A percentile compares a stretch with the other conserved stretches of the same genome.
These are phyloP conservation scores for Gossypium aridum DNA, from an alignment of 441 rosid species.

Conservation along the genomic window DNA sequence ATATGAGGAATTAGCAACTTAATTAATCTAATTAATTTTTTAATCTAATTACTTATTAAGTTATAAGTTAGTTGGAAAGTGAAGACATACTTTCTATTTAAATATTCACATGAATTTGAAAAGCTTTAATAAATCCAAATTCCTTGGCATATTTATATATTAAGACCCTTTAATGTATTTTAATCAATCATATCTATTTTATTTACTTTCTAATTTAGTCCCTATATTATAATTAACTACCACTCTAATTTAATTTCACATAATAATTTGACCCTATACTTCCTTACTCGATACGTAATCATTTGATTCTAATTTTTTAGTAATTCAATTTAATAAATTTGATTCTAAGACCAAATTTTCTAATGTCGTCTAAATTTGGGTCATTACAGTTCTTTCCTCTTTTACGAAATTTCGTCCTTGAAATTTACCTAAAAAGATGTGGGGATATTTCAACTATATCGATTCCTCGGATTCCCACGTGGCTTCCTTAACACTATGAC, in stretches of 20 bases:
- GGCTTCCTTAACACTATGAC: no score
- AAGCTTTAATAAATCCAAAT: background rate
- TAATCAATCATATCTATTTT: background rate
- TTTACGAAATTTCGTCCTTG: background rate
- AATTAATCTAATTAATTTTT: no score
- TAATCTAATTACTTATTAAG: background rate
- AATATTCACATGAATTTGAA: background rate
- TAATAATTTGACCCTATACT: background rate
- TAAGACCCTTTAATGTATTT: background rate
- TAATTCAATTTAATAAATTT: no score
- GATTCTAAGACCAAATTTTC: background rate
- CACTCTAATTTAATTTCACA: background rate
- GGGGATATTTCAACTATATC: background rate
- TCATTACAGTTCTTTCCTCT: background rate
- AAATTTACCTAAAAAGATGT: no score
- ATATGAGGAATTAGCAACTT: background rate
- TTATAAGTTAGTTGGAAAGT: background rate
- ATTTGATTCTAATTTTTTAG: background rate
- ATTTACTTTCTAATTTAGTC: no score
- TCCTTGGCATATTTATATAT: background rate
- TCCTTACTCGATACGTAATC: background rate
- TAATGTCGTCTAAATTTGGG: background rate
- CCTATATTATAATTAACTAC: background rate
- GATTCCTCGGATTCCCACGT: background rate
- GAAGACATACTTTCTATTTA: background rate